Evolutionary conservation across 805 yeast species (phyloP).

Genomic region (Grigorovia transvaalensis): DNA sequence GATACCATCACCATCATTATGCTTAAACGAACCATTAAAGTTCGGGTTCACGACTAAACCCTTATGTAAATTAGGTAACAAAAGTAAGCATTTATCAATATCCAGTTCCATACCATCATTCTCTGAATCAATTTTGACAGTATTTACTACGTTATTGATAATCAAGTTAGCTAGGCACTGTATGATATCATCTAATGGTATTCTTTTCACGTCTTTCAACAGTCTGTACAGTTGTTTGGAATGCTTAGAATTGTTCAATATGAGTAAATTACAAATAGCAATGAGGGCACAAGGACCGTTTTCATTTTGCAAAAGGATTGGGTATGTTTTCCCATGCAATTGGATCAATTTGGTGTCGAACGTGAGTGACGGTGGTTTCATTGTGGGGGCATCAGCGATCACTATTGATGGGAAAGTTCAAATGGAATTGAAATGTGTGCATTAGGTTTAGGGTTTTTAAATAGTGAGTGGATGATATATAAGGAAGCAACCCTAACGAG

Average conservation of each 20-base stretch:
- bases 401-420: neutral
- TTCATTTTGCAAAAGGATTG: constrained; percentile 60
- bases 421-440: neutral
- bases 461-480: neutral
- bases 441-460: neutral
- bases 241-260: constrained; percentile 28
- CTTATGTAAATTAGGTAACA: constrained; percentile 52
- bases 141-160: constrained; percentile 9
- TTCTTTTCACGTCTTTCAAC: constrained; percentile 15
- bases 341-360: constrained; percentile 17
- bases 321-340: constrained; percentile 28
- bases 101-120: constrained; percentile 17
- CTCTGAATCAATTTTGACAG: no score
- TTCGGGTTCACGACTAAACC: constrained; percentile 69
- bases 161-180: constrained; percentile 41
- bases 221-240: constrained; percentile 8
- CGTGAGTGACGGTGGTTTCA: neutral
- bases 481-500: no score
- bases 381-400: neutral
- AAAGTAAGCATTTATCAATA: constrained; percentile 35
- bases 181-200: constrained; percentile 34
- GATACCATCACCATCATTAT: constrained; percentile 31
- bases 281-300: constrained; percentile 89
- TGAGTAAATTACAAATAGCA: constrained; percentile 60
- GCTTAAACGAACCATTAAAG: constrained; percentile 51